Conservation (phyloP, 495 filamentous ascomycete species). For the Penicillium cosmopolitanum region DNA sequence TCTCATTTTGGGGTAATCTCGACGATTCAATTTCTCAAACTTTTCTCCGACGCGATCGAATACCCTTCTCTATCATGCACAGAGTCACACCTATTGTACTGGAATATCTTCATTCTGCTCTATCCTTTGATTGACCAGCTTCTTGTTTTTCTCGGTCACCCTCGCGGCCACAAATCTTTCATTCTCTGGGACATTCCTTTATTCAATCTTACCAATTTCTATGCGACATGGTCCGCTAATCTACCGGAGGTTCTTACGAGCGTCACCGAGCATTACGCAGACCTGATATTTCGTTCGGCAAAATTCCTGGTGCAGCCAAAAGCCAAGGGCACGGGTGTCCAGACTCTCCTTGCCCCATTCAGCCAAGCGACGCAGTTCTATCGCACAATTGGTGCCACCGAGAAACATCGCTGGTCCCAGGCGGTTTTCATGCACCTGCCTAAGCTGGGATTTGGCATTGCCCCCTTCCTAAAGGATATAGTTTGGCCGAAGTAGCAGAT, state of each 20-base stretch:
- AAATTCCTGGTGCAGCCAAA: conserved; percentile 25
- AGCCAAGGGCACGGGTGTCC: conserved; percentile 27
- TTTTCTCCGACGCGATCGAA: conserved; percentile 14
- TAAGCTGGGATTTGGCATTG: conserved; percentile 26
- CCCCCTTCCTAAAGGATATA: conserved; percentile 26
- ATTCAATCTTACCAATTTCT: not conserved
- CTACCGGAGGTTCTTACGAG: conserved; percentile 12
- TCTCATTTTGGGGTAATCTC: conserved; percentile 16
- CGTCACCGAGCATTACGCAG: conserved; percentile 25
- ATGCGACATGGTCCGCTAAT: not conserved
- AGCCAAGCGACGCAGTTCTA: conserved; percentile 30
- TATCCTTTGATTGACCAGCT: conserved; percentile 12
- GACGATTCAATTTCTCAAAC: conserved; percentile 11
- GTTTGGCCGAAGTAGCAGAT: conserved; percentile 28
- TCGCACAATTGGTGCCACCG: conserved; percentile 16
- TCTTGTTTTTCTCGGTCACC: not conserved
- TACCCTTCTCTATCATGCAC: conserved; percentile 22
- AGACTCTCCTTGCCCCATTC: conserved; percentile 25
- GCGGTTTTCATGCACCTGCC: conserved; percentile 18
- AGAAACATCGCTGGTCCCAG: conserved; percentile 30
- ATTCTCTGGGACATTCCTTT: conserved; percentile 6
- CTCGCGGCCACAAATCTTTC: conserved; percentile 8
- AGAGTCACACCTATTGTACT: conserved; percentile 23
- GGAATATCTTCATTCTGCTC: conserved; percentile 23
- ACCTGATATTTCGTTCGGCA: conserved; percentile 25